phyloP scores from a whole-genome alignment of 768 basidiomycete genomes.

The Serendipita vermifera region DNA sequence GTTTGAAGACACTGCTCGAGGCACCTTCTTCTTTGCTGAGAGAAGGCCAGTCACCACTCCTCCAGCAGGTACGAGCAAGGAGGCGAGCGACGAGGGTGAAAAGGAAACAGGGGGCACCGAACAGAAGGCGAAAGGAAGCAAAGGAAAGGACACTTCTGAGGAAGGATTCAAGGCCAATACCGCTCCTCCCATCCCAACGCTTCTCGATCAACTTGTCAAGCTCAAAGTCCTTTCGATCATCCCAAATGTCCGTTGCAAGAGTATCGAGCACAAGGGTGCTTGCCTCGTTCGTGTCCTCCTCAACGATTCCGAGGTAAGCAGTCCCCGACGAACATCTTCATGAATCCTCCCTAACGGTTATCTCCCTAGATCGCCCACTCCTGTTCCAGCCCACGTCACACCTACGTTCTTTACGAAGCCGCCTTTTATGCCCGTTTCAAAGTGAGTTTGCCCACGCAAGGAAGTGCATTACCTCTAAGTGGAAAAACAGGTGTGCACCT shows the following conservation, averaged over 20 bases:
- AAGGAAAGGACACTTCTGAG: neutral
- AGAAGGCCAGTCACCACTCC: neutral
- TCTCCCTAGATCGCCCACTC: neutral
- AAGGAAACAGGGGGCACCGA: neutral
- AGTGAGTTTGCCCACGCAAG: neutral
- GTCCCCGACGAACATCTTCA: too few relatives aligned
- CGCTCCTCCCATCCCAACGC: neutral
- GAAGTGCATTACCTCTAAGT: neutral
- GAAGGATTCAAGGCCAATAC: neutral
- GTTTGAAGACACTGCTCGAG: neutral
- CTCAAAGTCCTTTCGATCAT: neutral
- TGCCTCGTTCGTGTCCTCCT: constrained; percentile 2
- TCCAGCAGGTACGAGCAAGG: neutral
- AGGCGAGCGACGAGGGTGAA: too few relatives aligned
- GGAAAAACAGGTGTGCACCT: neutral
- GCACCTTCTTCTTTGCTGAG: neutral
- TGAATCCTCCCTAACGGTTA: neutral
- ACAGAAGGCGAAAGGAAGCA: neutral
- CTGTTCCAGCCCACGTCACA: constrained; percentile 3
- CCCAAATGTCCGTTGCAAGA: neutral
- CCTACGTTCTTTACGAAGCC: constrained; percentile 3
- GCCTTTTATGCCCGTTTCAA: constrained; percentile 1
- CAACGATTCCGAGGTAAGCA: neutral
- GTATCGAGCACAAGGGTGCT: neutral
- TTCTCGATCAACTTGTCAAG: constrained; percentile 3